These are phyloP conservation scores for Fonsecaea nubica DNA, from an alignment of 2,329 filamentous ascomycete species.

Conservation along the genomic window DNA sequence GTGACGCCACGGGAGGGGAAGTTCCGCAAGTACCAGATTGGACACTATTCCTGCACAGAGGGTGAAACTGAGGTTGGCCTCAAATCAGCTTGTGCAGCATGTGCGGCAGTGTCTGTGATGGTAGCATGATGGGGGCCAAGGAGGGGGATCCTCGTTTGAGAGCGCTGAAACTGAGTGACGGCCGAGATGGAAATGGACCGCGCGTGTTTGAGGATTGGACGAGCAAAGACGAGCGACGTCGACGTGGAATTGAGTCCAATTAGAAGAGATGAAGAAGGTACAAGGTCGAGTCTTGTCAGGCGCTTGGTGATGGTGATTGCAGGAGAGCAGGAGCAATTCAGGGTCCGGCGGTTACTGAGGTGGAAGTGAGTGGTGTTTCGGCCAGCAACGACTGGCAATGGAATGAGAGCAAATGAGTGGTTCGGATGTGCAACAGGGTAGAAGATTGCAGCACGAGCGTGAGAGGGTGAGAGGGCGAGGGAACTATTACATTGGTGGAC, in stretches of 20 bases:
- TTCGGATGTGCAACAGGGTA: background rate
- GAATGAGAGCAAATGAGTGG: conserved; percentile 10
- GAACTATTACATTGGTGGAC: conserved; percentile 10
- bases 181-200: conserved; percentile 6
- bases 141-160: conserved; percentile 13
- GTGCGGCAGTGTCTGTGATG: conserved; percentile 11
- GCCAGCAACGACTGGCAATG: conserved; percentile 11
- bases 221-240: conserved; percentile 4
- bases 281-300: conserved; percentile 24
- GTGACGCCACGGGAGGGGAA: conserved; percentile 22
- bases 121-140: conserved; percentile 16
- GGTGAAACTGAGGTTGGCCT: conserved; percentile 25
- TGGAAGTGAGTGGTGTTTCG: conserved; percentile 14
- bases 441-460: conserved; percentile 5
- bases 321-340: conserved; percentile 25
- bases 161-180: conserved; percentile 28
- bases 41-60: conserved; percentile 30
- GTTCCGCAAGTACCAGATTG: conserved; percentile 21
- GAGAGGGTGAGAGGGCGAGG: conserved; percentile 1
- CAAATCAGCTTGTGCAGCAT: conserved; percentile 20
- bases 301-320: conserved; percentile 36
- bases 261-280: conserved; percentile 14
- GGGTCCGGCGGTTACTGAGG: conserved; percentile 32
- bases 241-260: conserved; percentile 24
- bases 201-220: conserved; percentile 33